Evolutionary conservation across 2,329 filamentous ascomycete genomes (phyloP).

Genomic region (Penicillium glabrum): DNA sequence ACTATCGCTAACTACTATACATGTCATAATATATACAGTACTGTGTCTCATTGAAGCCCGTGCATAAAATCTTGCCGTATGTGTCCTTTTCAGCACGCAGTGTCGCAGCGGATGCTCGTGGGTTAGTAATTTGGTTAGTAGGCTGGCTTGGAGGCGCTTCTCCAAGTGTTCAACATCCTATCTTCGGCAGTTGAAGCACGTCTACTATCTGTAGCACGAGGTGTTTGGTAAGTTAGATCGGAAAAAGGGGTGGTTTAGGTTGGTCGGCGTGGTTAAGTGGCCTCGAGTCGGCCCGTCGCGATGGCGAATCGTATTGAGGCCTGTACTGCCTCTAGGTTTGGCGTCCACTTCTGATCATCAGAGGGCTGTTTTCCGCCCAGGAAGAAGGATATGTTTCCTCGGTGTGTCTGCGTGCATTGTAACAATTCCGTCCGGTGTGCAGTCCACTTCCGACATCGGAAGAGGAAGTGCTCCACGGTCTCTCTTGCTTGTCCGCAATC

Average conservation of each 20-base stretch:
- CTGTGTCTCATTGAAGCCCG: conserved; percentile 27
- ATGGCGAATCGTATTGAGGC: too few relatives aligned
- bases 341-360: too few relatives aligned
- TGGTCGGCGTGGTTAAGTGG: neutral
- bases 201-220: conserved; percentile 29
- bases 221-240: conserved; percentile 19
- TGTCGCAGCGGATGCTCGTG: conserved; percentile 22
- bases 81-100: neutral
- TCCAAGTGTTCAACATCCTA: conserved; percentile 38
- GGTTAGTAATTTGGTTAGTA: conserved; percentile 30
- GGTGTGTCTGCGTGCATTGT: conserved; percentile 21
- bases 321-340: too few relatives aligned
- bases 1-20: conserved; percentile 18
- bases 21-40: conserved; percentile 7
- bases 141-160: conserved; percentile 35
- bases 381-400: conserved; percentile 29
- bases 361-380: conserved; percentile 18
- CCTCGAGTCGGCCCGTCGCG: too few relatives aligned
- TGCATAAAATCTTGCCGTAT: conserved; percentile 11
- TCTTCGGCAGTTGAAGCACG: conserved; percentile 35
- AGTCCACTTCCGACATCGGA: conserved; percentile 23
- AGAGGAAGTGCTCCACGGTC: conserved; percentile 14
- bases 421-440: conserved; percentile 23
- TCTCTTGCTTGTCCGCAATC: conserved; percentile 8
- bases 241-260: neutral